These are phyloP conservation scores for Termitomyces sp. DNA, from an alignment of 768 basidiomycete genomes.

Conservation along the genomic window DNA sequence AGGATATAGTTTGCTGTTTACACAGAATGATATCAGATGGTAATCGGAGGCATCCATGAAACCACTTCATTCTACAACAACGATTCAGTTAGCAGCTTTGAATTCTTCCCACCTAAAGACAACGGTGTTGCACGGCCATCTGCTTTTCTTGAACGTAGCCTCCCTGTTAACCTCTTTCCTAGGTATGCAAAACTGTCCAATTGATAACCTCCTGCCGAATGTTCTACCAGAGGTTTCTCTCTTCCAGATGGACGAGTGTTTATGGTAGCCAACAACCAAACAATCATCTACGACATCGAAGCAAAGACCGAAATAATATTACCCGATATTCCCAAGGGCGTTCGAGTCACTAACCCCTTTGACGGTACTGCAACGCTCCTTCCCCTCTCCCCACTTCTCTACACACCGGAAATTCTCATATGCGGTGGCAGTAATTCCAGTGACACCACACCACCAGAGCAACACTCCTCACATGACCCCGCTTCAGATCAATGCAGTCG, in stretches of 20 bases:
- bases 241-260: constrained; percentile 37
- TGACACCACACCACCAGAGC: constrained; percentile 21
- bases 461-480: constrained; percentile 31
- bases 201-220: background rate
- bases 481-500: constrained; percentile 38
- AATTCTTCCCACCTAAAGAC: constrained; percentile 27
- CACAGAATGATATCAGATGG: constrained; percentile 14
- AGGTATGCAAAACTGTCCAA: constrained; percentile 15
- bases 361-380: constrained; percentile 32
- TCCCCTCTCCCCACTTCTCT: constrained; percentile 32
- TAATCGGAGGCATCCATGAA: constrained; percentile 7
- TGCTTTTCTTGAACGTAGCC: constrained; percentile 18
- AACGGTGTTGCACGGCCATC: constrained; percentile 25
- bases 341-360: constrained; percentile 35
- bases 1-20: background rate
- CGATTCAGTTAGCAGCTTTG: constrained; percentile 49
- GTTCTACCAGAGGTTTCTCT: background rate
- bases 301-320: constrained; percentile 32
- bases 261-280: constrained; percentile 33
- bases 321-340: constrained; percentile 38
- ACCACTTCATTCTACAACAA: constrained; percentile 38
- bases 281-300: constrained; percentile 37
- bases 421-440: constrained; percentile 37
- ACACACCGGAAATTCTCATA: constrained; percentile 39
- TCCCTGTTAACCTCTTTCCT: constrained; percentile 18